Conservation (phyloP, 306 rosid genomes). For the Cucumis sativus region Cucumber_9930_V3 NC_026656.2:8270001-8270500, state of each 20-base stretch:
- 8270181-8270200: neutral
- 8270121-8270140: neutral
- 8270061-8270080: slow-evolving; percentile 68
- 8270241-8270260: slow-evolving; percentile 88
- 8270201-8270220: neutral
- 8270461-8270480: neutral
- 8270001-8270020: slow-evolving; percentile 57
- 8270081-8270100: slow-evolving; percentile 61
- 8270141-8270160: no score
- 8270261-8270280: slow-evolving; percentile 68
- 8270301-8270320: slow-evolving; percentile 76
- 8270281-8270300: slow-evolving; percentile 53
- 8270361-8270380: neutral
- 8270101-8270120: neutral
- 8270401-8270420: neutral
- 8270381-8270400: neutral
- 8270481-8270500: neutral
- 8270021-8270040: slow-evolving; percentile 71
- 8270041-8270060: slow-evolving; percentile 81
- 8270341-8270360: neutral
- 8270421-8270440: neutral
- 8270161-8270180: no score
- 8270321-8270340: slow-evolving; percentile 35
- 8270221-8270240: slow-evolving; percentile 45
- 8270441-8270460: neutral